Base-by-base conservation (phyloP, 345 rosid genomes). In the Mercurialis annua region DNA sequence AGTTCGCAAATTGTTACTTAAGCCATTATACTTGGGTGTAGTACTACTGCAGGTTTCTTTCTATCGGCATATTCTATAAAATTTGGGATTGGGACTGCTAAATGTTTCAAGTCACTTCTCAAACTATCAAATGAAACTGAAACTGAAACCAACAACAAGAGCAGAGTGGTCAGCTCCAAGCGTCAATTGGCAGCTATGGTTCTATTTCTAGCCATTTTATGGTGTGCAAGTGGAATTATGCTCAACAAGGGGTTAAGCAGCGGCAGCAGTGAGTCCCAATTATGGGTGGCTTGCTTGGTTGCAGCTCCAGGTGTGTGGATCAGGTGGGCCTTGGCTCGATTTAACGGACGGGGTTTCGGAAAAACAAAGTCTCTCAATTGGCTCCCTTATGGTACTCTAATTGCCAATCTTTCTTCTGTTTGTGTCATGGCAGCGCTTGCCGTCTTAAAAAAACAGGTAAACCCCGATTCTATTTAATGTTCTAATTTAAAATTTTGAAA, bases 251-350 rank as follows among this genome's bases (percentile, higher is more conserved):
- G 85, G 61, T 87, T 86, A 31, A 67, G 73, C 51, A 76, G 73
- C 31, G 82, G 78, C 46, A 74, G 83, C 65, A 77, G 79, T 29
- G 76, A 52, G 11, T 83, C 88, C 59, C 77, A 89, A 43, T 78
- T 94, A 50, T 91, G 97, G 95, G 60, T 89, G 64, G 99, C 86
- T 56, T 94, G 96, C 77, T 58, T 82, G 47, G 89, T 87, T 64
- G 97, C 80, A 24, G 84, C 90, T 0, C 66, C 84, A 6, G 99
- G 98, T 27, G 99, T 91, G 10, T 94, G 99, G 99, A 84, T 87
- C 56, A 89, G 99, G 83, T 94, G 99, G 97, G 85, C 81, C 81
- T 71, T 94, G 67, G 92, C 97, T 11, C 75, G 95, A 23, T 78
- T 89, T 10, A 94, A 91, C 18, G 99, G 99, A 21, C 78, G 77